Evolutionary conservation across 352 stramenopile genomes (phyloP).

Genomic region (Pythium biforme): DNA sequence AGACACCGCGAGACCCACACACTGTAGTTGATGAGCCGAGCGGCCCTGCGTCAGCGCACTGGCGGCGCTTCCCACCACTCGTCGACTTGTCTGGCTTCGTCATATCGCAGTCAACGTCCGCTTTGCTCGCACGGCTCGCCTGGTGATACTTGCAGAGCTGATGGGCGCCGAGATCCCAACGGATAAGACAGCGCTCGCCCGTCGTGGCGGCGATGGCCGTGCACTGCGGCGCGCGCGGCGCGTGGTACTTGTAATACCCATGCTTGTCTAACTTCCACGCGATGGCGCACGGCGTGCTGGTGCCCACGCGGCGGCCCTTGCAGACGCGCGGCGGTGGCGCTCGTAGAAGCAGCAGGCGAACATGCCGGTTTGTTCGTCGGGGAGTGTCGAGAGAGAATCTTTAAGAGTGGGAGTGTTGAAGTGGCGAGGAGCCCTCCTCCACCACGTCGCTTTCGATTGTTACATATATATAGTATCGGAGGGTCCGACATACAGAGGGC

Average conservation of each 20-base stretch:
- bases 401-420: too few species aligned
- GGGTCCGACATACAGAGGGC: too few species aligned
- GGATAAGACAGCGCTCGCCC: neutral
- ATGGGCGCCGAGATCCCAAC: conserved; percentile 10
- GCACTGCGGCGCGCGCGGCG: conserved; percentile 4
- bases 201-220: neutral
- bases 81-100: too few species aligned
- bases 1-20: too few species aligned
- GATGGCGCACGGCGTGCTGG: neutral
- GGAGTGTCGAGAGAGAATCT: neutral
- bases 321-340: neutral
- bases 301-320: neutral
- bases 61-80: too few species aligned
- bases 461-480: too few species aligned
- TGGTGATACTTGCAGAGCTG: conserved; percentile 8
- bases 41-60: too few species aligned
- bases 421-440: too few species aligned
- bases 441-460: too few species aligned
- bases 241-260: conserved; percentile 11
- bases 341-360: neutral
- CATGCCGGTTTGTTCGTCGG: neutral
- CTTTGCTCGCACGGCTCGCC: neutral
- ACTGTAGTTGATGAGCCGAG: too few species aligned
- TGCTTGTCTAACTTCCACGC: neutral
- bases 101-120: too few species aligned